These are phyloP conservation scores for Choanephora cucurbitarum DNA, from an alignment of 371 early-diverging fungal genomes.

Conservation along the genomic window DNA sequence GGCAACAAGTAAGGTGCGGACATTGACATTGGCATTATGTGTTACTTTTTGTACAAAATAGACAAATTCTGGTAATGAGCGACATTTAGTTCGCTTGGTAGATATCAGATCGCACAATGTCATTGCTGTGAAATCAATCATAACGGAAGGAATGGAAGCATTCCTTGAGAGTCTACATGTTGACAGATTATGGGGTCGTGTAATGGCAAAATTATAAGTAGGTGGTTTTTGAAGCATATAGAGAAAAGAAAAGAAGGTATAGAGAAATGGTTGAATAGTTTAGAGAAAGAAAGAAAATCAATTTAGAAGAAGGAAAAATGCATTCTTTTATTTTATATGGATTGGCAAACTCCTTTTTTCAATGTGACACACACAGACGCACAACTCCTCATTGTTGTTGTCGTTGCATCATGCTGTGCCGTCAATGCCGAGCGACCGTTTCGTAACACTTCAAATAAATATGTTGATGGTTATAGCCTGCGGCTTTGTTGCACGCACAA, in stretches of 20 bases:
- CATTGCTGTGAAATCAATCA: slow-evolving; percentile 32
- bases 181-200: slow-evolving; percentile 7
- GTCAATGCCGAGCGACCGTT: too few relatives aligned
- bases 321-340: too few relatives aligned
- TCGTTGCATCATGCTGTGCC: neutral
- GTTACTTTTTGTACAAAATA: slow-evolving; percentile 51
- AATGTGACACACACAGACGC: slow-evolving; percentile 1
- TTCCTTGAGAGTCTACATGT: neutral
- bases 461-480: too few relatives aligned
- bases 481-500: too few relatives aligned
- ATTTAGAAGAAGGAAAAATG: too few relatives aligned
- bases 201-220: slow-evolving; percentile 15
- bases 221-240: slow-evolving; percentile 28
- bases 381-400: slow-evolving; percentile 4
- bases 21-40: slow-evolving; percentile 39
- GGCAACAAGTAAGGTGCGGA: slow-evolving; percentile 42
- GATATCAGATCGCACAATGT: slow-evolving; percentile 34
- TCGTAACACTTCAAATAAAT: too few relatives aligned
- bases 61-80: slow-evolving; percentile 44
- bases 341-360: neutral
- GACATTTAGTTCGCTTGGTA: slow-evolving; percentile 11
- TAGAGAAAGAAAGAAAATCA: too few relatives aligned
- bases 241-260: slow-evolving; percentile 1
- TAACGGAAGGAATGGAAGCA: slow-evolving; percentile 15
- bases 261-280: neutral